These are phyloP conservation scores for Peronospora farinosa DNA, from an alignment of 352 stramenopile genomes.

Conservation along the genomic window DNA sequence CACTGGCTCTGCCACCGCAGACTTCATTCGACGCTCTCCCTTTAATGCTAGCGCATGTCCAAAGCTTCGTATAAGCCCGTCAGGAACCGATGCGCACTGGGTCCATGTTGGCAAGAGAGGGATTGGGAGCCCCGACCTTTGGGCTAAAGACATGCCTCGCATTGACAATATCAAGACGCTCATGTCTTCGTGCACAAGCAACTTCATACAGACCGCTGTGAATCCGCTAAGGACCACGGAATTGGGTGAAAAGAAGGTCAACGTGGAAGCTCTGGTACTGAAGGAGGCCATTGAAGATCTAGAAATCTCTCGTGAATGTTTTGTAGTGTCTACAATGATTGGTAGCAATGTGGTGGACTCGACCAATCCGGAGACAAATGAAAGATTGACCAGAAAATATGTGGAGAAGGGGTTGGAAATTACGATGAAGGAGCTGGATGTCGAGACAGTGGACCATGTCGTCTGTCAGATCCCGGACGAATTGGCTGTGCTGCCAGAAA, in stretches of 20 bases:
- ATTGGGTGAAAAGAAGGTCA: constrained; percentile 47
- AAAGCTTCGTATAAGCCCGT: constrained; percentile 33
- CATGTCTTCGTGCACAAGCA: constrained; percentile 37
- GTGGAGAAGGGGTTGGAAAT: constrained; percentile 47
- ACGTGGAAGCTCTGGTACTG: constrained; percentile 58
- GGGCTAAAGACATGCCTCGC: constrained; percentile 65
- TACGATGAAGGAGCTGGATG: constrained; percentile 40
- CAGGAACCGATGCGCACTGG: constrained; percentile 16
- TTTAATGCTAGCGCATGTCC: constrained; percentile 4
- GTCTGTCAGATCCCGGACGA: constrained; percentile 57
- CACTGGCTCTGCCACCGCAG: constrained; percentile 35
- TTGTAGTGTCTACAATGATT: constrained; percentile 57
- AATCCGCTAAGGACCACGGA: constrained; percentile 35
- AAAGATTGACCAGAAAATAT: constrained; percentile 33
- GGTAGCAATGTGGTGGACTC: constrained; percentile 45
- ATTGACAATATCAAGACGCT: constrained; percentile 48
- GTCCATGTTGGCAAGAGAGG: constrained; percentile 31
- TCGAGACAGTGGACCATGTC: constrained; percentile 64
- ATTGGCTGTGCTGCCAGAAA: constrained; percentile 18
- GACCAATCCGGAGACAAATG: constrained; percentile 22
- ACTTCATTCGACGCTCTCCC: constrained; percentile 34
- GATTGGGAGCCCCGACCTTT: constrained; percentile 57
- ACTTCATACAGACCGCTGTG: constrained; percentile 57
- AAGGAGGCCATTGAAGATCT: constrained; percentile 60
- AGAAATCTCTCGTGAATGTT: constrained; percentile 48